Conservation (phyloP, 148 eudicot species). For the Silene conica region DNA sequence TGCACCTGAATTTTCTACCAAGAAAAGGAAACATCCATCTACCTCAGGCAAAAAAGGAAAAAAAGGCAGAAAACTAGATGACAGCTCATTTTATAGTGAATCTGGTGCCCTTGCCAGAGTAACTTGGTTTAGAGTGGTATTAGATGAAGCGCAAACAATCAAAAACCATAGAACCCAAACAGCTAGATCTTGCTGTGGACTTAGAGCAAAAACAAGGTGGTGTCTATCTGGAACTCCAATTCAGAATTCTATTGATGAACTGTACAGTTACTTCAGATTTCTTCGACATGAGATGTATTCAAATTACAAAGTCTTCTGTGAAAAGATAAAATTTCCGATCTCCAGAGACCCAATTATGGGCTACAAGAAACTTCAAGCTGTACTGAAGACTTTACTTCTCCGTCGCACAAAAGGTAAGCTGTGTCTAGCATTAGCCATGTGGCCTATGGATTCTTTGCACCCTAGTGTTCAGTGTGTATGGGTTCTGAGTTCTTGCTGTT, state of each 20-base stretch:
- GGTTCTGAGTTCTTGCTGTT: background rate
- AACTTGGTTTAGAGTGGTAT: conserved; percentile 84
- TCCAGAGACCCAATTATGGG: conserved; percentile 74
- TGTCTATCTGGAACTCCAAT: conserved; percentile 99
- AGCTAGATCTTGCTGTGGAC: conserved; percentile 95
- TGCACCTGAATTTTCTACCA: conserved; percentile 52
- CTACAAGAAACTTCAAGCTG: conserved; percentile 89
- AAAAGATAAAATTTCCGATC: conserved; percentile 60
- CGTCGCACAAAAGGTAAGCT: conserved; percentile 93
- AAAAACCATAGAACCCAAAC: conserved; percentile 92
- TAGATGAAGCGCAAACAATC: conserved; percentile 98
- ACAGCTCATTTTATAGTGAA: conserved; percentile 40
- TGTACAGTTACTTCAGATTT: conserved; percentile 92
- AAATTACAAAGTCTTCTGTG: conserved; percentile 54
- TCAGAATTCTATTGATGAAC: conserved; percentile 89
- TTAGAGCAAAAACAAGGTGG: conserved; percentile 93
- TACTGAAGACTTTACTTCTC: conserved; percentile 76
- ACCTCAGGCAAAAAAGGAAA: conserved; percentile 48
- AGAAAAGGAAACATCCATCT: conserved; percentile 49
- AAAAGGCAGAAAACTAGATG: conserved; percentile 62
- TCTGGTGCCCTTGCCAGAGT: conserved; percentile 83
- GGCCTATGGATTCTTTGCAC: background rate
- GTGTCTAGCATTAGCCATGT: conserved; percentile 4
- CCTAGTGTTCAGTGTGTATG: background rate
- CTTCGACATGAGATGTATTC: conserved; percentile 81